phyloP scores from a whole-genome alignment of 164 flowering plant genomes.

The Vitis vinifera region ASM3070453v1 NC_081813.1:19841501-19842000 shows the following conservation, averaged over 20 bases:
- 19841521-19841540: neutral
- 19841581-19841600: constrained; percentile 6
- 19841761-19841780: constrained; percentile 12
- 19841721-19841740: constrained; percentile 10
- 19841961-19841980: constrained; percentile 10
- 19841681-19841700: constrained; percentile 2
- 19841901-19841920: constrained; percentile 22
- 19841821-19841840: constrained; percentile 22
- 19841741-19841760: constrained; percentile 13
- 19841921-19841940: constrained; percentile 19
- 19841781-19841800: constrained; percentile 12
- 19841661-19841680: neutral
- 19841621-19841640: constrained; percentile 20
- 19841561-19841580: constrained; percentile 14
- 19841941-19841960: constrained; percentile 5
- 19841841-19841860: constrained; percentile 23
- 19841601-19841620: constrained; percentile 7
- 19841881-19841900: neutral
- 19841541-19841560: constrained; percentile 2
- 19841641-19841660: constrained; percentile 21
- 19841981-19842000: constrained; percentile 21
- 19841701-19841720: constrained; percentile 7
- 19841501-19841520: neutral
- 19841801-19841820: constrained; percentile 16
- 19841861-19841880: constrained; percentile 10